phyloP scores from a whole-genome alignment of 1,139 yeast species.

The Diutina scorzettiae region DNA sequence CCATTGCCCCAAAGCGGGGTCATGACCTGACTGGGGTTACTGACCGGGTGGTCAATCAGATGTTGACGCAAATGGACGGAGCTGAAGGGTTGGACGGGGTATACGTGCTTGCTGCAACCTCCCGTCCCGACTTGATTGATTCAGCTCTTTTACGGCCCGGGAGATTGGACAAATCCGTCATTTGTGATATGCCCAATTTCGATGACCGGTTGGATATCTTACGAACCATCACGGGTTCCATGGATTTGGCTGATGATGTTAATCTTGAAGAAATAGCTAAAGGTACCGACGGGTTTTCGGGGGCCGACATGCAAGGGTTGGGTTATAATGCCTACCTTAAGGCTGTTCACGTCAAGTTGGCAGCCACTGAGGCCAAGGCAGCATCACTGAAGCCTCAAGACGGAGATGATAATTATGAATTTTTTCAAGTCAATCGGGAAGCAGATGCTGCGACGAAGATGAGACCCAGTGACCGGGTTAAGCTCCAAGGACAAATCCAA shows the following conservation, averaged over 20 bases:
- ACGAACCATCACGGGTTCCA: conserved; percentile 44
- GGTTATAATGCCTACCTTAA: conserved; percentile 85
- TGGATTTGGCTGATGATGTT: conserved; percentile 37
- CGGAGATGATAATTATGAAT: conserved; percentile 14
- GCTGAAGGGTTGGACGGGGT: conserved; percentile 98
- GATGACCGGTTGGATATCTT: conserved; percentile 70
- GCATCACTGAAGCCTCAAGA: conserved; percentile 5
- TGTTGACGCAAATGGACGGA: conserved; percentile 98
- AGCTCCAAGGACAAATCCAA: conserved; percentile 35
- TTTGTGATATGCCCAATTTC: conserved; percentile 74
- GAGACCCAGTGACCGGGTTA: conserved; percentile 33
- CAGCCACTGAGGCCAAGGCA: conserved; percentile 19
- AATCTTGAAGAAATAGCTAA: conserved; percentile 44
- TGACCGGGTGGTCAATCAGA: conserved; percentile 92
- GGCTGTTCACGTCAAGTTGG: conserved; percentile 74
- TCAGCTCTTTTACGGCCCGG: conserved; percentile 94
- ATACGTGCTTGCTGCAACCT: conserved; percentile 91
- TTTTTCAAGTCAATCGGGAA: conserved; percentile 23
- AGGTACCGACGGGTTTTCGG: conserved; percentile 68
- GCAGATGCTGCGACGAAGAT: conserved; percentile 20
- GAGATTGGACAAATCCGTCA: conserved; percentile 79
- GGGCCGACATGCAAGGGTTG: conserved; percentile 91
- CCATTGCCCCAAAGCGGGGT: conserved; percentile 96
- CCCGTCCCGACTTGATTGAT: conserved; percentile 90
- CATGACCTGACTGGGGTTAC: conserved; percentile 98